Evolutionary conservation across 495 filamentous ascomycete species (phyloP).

Genomic region (Aspergillus funiculosus): DNA sequence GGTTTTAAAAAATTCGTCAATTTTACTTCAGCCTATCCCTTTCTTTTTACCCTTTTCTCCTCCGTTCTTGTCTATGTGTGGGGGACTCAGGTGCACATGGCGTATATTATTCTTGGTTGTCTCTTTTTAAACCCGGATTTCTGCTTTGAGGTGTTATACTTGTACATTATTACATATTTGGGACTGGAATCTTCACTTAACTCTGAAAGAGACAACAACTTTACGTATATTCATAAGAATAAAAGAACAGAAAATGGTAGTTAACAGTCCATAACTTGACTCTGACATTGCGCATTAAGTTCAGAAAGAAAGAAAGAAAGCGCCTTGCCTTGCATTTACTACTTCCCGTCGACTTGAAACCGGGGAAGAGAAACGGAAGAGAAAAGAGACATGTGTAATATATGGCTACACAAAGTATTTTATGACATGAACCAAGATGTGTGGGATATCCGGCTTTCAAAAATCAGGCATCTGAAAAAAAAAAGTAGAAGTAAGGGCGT

Average conservation of each 20-base stretch:
- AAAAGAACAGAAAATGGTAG: no score
- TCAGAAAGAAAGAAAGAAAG: no score
- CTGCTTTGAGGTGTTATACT: no score
- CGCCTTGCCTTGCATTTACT: slow-evolving; percentile 25
- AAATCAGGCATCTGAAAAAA: slow-evolving; percentile 25
- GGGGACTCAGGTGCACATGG: no score
- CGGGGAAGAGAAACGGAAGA: slow-evolving; percentile 8
- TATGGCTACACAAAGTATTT: slow-evolving; percentile 40
- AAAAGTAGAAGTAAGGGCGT: slow-evolving; percentile 13
- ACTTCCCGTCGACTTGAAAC: slow-evolving; percentile 15
- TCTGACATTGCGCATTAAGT: no score
- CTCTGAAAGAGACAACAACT: no score
- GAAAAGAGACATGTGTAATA: slow-evolving; percentile 29
- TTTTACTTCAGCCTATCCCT: neutral
- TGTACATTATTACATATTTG: no score
- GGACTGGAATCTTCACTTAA: no score
- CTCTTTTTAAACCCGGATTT: no score
- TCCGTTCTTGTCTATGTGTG: neutral
- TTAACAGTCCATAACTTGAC: no score
- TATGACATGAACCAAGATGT: slow-evolving; percentile 28
- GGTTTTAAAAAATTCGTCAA: slow-evolving; percentile 51
- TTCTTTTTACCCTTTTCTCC: neutral
- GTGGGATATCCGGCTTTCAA: slow-evolving; percentile 43
- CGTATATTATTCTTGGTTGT: no score
- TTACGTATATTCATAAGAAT: no score